These are phyloP conservation scores for Starmerella stigmatis DNA, from an alignment of 805 yeast species.

Conservation along the genomic window DNA sequence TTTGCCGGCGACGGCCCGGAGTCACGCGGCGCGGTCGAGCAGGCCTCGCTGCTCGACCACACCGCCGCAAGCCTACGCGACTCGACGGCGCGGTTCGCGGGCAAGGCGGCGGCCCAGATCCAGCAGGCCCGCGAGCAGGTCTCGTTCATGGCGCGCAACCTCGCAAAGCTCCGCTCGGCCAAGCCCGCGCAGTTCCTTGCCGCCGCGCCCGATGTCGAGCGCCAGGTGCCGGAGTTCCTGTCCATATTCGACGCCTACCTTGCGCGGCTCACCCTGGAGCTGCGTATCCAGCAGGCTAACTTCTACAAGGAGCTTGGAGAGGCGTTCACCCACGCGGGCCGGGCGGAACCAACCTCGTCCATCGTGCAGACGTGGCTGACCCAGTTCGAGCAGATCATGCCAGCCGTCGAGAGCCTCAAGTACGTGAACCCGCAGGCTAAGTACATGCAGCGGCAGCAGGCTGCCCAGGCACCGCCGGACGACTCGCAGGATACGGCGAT, in stretches of 20 bases:
- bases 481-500: constrained; percentile 9
- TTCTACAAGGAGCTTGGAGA: constrained; percentile 23
- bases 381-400: constrained; percentile 20
- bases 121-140: constrained; percentile 15
- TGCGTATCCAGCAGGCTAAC: constrained; percentile 16
- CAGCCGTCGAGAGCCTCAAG: constrained; percentile 24
- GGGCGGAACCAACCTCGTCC: constrained; percentile 17
- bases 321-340: constrained; percentile 24
- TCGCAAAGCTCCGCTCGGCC: constrained; percentile 8
- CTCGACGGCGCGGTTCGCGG: constrained; percentile 18
- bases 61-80: constrained; percentile 5
- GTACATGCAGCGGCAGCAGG: background rate
- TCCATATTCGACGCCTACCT: constrained; percentile 19
- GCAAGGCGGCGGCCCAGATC: constrained; percentile 23
- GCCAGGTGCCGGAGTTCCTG: constrained; percentile 17
- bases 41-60: constrained; percentile 4
- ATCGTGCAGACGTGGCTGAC: constrained; percentile 14
- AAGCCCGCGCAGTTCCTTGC: constrained; percentile 12
- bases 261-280: constrained; percentile 18
- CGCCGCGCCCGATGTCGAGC: background rate
- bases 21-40: constrained; percentile 5
- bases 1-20: constrained; percentile 4
- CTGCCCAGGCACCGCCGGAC: background rate
- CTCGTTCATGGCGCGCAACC: constrained; percentile 2
- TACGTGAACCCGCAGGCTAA: constrained; percentile 9